Evolutionary conservation across 192 early-diverging fungal genomes (phyloP).

Genomic region (Linnemannia hyalina): DNA sequence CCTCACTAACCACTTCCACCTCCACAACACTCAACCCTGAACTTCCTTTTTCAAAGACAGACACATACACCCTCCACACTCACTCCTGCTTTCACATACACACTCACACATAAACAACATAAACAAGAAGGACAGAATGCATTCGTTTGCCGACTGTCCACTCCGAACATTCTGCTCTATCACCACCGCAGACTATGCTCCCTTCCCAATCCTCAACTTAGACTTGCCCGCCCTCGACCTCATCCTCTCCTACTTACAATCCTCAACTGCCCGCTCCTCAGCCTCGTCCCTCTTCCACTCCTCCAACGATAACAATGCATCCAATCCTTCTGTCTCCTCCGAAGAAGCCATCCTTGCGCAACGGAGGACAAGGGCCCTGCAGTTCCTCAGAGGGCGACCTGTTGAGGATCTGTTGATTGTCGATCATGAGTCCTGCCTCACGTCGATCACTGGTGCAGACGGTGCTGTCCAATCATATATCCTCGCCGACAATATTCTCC

Average conservation of each 20-base stretch:
- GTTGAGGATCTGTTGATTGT: constrained; percentile 22
- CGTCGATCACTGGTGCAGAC: not conserved
- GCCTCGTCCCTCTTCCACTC: not conserved
- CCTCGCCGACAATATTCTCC: constrained; percentile 10
- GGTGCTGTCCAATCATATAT: constrained; percentile 14
- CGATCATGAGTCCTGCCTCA: not conserved
- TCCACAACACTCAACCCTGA: no score
- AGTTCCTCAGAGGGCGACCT: constrained; percentile 11
- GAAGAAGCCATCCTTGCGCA: not conserved
- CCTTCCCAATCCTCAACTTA: constrained; percentile 30
- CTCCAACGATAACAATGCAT: not conserved
- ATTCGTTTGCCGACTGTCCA: constrained; percentile 40
- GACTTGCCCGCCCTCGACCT: constrained; percentile 39
- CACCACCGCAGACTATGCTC: constrained; percentile 32
- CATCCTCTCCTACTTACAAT: constrained; percentile 9
- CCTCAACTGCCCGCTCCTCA: not conserved
- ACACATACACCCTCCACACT: no score
- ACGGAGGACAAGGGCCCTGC: not conserved
- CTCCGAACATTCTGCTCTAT: constrained; percentile 38
- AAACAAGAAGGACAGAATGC: not conserved
- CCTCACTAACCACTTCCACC: no score
- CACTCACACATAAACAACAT: not conserved
- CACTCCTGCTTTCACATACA: not conserved
- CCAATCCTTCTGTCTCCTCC: not conserved
- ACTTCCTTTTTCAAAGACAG: not conserved